Base-by-base conservation (phyloP, 495 filamentous ascomycete genomes). In the Trichocladium uniseriatum region DNA sequence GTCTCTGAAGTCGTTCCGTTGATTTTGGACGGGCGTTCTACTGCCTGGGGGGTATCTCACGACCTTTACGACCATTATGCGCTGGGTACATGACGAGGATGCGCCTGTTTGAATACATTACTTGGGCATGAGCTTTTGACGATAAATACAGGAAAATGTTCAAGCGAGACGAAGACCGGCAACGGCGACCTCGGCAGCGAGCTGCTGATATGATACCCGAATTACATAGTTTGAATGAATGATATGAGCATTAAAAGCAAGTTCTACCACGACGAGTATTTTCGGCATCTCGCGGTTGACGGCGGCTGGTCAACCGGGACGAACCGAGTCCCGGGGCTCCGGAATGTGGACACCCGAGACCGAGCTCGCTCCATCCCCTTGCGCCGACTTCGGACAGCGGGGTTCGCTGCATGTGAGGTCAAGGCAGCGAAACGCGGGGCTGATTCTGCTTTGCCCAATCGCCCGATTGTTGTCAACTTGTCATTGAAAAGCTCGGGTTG, bases 1-100 rank as follows among this genome's bases (percentile, higher is more conserved):
- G 66, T 81, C 81, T 3, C 78, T 77, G 48, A 69, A 70, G 59
- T 72, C 70, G 15, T 77, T 77, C 43, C 69, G 74, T 38, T 79
- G 64, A 69, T 27, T 27, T 8, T 4, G 24, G 3, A 3, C 24
- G 24, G 24, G 24, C 24, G 24, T 27, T 27, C 24, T 27, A 27
- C 24, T 18, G 18, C 37, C 3, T 10, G 31, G 31, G 2, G 7
- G 31, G 31, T 14, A 18, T 6, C 15, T 46, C 24, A 46, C 34
- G 32, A 46, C 14, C 27, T 46, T 18, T 11, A 46, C 16, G 32
- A 27, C 15, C 14, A 46, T 37, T 21, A 46, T n/a, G 20, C 20
- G 32, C 43, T 14, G n/a, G 24, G 24, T n/a, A n/a, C n/a, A n/a
- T n/a, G n/a, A n/a, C n/a, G n/a, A n/a, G n/a, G n/a, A n/a, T n/a